Percentiles rank a stretch among this genome's conserved stretches.
Evolutionary conservation across 2,329 filamentous ascomycete genomes (phyloP).

Genomic region (Ascochyta clinopodiicola): DNA sequence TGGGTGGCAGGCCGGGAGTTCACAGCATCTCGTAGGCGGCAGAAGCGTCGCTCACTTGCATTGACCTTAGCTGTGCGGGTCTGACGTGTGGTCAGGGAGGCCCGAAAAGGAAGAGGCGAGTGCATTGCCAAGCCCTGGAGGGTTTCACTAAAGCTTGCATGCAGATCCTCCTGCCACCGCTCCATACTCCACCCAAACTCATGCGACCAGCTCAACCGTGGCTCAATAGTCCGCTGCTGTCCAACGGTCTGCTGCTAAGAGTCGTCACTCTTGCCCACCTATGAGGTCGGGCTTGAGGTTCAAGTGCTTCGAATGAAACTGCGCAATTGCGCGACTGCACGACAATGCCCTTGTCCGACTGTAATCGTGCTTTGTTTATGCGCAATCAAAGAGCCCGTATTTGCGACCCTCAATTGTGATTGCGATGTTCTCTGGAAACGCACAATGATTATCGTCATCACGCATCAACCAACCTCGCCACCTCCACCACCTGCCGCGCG

Average conservation of each 20-base stretch:
- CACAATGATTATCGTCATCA: slow-evolving; percentile 19
- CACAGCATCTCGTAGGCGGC: neutral
- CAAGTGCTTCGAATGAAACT: neutral
- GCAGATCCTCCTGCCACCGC: slow-evolving; percentile 29
- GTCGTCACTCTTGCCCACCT: neutral
- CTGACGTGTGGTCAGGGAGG: slow-evolving; percentile 24
- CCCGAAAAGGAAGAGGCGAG: slow-evolving; percentile 19
- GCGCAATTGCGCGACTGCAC: neutral
- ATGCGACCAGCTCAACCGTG: slow-evolving; percentile 30
- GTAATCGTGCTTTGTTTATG: slow-evolving; percentile 11
- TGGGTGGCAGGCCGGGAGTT: slow-evolving; percentile 3
- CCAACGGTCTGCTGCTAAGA: slow-evolving; percentile 11
- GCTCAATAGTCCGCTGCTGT: slow-evolving; percentile 28
- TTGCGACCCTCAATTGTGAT: slow-evolving; percentile 19
- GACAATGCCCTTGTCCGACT: slow-evolving; percentile 5
- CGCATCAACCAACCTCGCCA: slow-evolving; percentile 11
- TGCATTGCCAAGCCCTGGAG: slow-evolving; percentile 21
- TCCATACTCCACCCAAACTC: slow-evolving; percentile 23
- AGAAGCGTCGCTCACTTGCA: slow-evolving; percentile 13
- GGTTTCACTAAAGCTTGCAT: slow-evolving; percentile 27
- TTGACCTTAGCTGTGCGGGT: slow-evolving; percentile 17
- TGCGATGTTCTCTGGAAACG: slow-evolving; percentile 21
- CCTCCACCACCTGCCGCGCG: slow-evolving; percentile 8
- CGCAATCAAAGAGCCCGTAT: slow-evolving; percentile 17
- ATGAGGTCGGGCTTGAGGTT: neutral